A percentile compares a stretch with the other conserved stretches of the same genome.
phyloP scores from a whole-genome alignment of 2,329 filamentous ascomycete genomes.

The Cryphonectria parasitica region DNA sequence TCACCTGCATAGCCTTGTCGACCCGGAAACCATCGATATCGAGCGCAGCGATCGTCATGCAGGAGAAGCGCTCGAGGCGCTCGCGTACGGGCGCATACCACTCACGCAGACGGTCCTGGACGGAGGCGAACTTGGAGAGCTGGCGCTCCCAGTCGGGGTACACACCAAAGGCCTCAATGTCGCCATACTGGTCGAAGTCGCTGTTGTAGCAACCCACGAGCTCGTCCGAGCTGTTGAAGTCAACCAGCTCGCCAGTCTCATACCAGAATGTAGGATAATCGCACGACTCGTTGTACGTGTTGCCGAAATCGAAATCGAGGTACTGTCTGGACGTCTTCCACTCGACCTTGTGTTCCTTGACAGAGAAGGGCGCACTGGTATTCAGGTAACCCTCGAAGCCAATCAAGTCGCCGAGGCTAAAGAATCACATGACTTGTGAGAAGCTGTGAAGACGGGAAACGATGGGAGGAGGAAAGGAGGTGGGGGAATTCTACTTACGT shows the following conservation, averaged over 20 bases:
- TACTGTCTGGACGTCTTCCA: slow-evolving; percentile 60
- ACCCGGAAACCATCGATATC: slow-evolving; percentile 69
- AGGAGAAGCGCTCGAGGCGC: slow-evolving; percentile 62
- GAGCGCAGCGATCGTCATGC: slow-evolving; percentile 62
- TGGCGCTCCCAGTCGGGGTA: slow-evolving; percentile 67
- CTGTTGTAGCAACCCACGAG: slow-evolving; percentile 62
- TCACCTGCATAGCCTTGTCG: slow-evolving; percentile 65
- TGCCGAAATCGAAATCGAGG: slow-evolving; percentile 58
- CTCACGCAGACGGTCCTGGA: slow-evolving; percentile 67
- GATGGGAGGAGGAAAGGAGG: too few species aligned
- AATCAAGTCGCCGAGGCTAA: slow-evolving; percentile 61
- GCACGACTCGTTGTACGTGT: slow-evolving; percentile 56
- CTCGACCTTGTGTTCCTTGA: slow-evolving; percentile 57
- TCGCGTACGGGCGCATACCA: slow-evolving; percentile 62
- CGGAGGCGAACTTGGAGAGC: slow-evolving; percentile 66
- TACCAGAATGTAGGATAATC: slow-evolving; percentile 64
- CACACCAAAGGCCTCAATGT: slow-evolving; percentile 64
- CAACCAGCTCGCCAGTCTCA: slow-evolving; percentile 57
- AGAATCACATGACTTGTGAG: slow-evolving; percentile 22
- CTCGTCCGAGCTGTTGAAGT: slow-evolving; percentile 46
- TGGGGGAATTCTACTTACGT: slow-evolving; percentile 41
- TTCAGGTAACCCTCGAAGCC: slow-evolving; percentile 65
- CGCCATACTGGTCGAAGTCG: slow-evolving; percentile 65
- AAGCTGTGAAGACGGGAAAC: neutral
- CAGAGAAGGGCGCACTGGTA: slow-evolving; percentile 56